These are phyloP conservation scores for Hymenoscyphus scutula DNA, from an alignment of 2,329 filamentous ascomycete genomes.

Conservation along the genomic window DNA sequence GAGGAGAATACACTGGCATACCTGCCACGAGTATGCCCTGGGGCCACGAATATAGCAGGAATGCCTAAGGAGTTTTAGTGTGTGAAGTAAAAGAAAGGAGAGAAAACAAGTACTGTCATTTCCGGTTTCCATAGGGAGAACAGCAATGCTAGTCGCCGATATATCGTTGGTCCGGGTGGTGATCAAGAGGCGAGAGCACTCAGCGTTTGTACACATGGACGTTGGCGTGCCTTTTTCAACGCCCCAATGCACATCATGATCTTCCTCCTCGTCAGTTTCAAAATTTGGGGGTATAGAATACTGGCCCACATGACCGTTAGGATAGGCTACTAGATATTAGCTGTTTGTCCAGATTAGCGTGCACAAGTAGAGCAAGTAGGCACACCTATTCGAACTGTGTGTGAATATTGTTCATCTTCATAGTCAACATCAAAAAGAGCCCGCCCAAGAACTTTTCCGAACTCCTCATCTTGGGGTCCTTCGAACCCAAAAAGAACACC, in stretches of 20 bases:
- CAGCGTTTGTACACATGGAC: not conserved
- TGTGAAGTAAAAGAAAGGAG: not conserved
- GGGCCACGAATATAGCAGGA: conserved; percentile 11
- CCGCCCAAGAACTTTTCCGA: not conserved
- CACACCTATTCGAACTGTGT: not conserved
- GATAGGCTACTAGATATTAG: not conserved
- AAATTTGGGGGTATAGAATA: not conserved
- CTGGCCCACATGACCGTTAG: not conserved
- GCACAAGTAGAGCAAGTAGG: not conserved
- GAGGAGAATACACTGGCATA: conserved; percentile 40
- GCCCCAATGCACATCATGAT: not conserved
- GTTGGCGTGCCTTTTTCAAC: not conserved
- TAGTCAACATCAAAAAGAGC: conserved; percentile 22
- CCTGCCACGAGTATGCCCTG: conserved; percentile 22
- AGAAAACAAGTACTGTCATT: not conserved
- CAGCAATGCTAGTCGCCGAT: not conserved
- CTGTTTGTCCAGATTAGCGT: not conserved
- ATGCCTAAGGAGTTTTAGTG: not conserved
- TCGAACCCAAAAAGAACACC: not conserved
- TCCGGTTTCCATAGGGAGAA: not conserved
- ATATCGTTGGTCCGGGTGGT: not conserved
- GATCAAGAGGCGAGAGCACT: not conserved
- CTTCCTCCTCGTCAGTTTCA: no score
- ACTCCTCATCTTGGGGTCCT: no score
- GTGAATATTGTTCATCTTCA: conserved; percentile 7